These are phyloP conservation scores for Crithidia mellificae DNA, from an alignment of 208 protist species.

Conservation along the genomic window DNA sequence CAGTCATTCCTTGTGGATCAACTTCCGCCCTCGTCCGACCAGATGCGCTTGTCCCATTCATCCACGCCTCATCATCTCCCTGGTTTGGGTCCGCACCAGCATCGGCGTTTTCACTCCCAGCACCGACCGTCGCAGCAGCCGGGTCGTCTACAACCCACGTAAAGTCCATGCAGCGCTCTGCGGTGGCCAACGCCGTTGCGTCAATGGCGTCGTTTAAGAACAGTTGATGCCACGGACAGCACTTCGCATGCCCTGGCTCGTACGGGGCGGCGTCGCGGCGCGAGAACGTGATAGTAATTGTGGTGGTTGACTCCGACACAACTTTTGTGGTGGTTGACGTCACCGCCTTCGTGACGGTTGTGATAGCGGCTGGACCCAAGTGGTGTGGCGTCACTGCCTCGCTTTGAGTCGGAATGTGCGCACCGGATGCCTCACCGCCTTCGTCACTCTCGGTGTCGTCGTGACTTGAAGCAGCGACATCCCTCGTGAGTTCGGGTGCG, in stretches of 20 bases:
- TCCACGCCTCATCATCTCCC: not conserved
- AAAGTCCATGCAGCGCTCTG: constrained; percentile 35
- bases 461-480: too few relatives aligned
- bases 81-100: too few relatives aligned
- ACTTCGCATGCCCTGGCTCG: not conserved
- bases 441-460: too few relatives aligned
- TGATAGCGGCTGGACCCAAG: not conserved
- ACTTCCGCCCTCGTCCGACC: too few relatives aligned
- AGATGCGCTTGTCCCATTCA: not conserved
- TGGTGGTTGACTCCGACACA: constrained; percentile 10
- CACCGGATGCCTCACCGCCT: too few relatives aligned
- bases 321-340: not conserved
- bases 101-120: not conserved
- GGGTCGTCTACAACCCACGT: constrained; percentile 13
- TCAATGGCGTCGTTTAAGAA: constrained; percentile 28
- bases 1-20: too few relatives aligned
- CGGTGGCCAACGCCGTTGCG: constrained; percentile 19
- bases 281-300: constrained; percentile 32
- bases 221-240: constrained; percentile 30
- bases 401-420: too few relatives aligned
- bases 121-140: not conserved
- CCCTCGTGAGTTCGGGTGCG: too few relatives aligned
- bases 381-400: too few relatives aligned
- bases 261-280: constrained; percentile 2
- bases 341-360: constrained; percentile 7